Evolutionary conservation across 2,329 filamentous ascomycete genomes (phyloP).

Genomic region (Thelonectria discophora): DNA sequence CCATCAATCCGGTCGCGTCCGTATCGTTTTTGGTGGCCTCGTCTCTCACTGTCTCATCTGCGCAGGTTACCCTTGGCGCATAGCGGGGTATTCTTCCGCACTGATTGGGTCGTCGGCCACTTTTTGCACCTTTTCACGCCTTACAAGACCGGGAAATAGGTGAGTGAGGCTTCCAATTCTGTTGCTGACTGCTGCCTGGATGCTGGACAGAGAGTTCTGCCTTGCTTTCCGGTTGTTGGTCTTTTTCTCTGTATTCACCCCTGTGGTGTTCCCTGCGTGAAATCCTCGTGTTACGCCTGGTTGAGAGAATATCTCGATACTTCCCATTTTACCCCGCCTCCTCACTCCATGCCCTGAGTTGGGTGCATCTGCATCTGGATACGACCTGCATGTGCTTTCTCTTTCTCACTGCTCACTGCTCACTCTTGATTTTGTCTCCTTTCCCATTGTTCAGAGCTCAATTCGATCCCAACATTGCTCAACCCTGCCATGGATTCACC

Average conservation of each 20-base stretch:
- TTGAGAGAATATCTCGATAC: conserved; percentile 19
- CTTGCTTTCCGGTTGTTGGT: conserved; percentile 9
- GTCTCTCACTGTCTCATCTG: neutral
- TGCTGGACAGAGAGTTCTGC: conserved; percentile 26
- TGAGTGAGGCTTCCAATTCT: conserved; percentile 36
- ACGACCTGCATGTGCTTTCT: neutral
- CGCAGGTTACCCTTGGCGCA: conserved; percentile 11
- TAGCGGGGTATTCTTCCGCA: conserved; percentile 39
- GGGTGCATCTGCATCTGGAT: neutral
- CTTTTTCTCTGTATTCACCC: conserved; percentile 2
- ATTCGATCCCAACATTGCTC: too few species aligned
- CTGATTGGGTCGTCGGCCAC: conserved; percentile 35
- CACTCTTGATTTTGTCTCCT: neutral
- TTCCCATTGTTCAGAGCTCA: neutral
- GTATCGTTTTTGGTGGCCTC: neutral
- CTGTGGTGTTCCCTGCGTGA: conserved; percentile 19
- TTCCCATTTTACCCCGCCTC: conserved; percentile 21
- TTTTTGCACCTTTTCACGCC: conserved; percentile 36
- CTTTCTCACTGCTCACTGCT: neutral
- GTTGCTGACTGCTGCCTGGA: conserved; percentile 38
- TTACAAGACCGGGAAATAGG: conserved; percentile 38
- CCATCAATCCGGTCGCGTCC: too few species aligned
- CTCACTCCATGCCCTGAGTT: conserved; percentile 9
- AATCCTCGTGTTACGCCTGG: conserved; percentile 12
- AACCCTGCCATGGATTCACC: conserved; percentile 10